Percentiles rank a stretch among this genome's conserved stretches.
phyloP scores from a whole-genome alignment of 225 moss, liverwort and hornwort genomes.

The Sphagnum contortum region DNA sequence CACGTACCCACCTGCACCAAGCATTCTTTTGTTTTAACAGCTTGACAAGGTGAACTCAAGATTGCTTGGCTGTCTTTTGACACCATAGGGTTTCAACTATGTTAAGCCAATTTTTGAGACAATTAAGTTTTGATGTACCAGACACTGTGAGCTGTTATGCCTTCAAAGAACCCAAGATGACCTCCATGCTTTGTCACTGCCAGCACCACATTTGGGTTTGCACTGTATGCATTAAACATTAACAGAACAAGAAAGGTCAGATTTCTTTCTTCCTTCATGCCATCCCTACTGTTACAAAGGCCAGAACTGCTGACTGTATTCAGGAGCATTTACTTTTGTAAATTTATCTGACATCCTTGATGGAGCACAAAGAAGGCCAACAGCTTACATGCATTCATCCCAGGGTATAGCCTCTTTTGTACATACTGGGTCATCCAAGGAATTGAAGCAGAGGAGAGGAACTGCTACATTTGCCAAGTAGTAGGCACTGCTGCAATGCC shows the following conservation, averaged over 20 bases:
- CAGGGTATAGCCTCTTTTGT: conserved; percentile 78
- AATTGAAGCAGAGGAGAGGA: conserved; percentile 74
- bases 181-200: conserved; percentile 74
- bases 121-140: conserved; percentile 30
- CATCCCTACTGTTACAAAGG: too few species aligned
- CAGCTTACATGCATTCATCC: conserved; percentile 74
- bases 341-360: too few species aligned
- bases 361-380: too few species aligned
- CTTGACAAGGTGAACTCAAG: too few species aligned
- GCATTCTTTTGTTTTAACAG: not conserved
- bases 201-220: conserved; percentile 65
- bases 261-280: too few species aligned
- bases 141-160: conserved; percentile 42
- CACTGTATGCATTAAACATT: conserved; percentile 23
- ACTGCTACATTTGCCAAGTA: conserved; percentile 59
- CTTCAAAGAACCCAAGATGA: conserved; percentile 78
- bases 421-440: conserved; percentile 80
- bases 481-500: conserved; percentile 69
- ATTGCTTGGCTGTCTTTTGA: too few species aligned
- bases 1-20: conserved; percentile 73
- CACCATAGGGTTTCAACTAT: too few species aligned
- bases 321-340: too few species aligned
- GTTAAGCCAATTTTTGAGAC: too few species aligned
- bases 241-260: too few species aligned
- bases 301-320: too few species aligned